Base-by-base conservation (phyloP, 2,329 filamentous ascomycete genomes). In the Cladosporium sp. region DNA sequence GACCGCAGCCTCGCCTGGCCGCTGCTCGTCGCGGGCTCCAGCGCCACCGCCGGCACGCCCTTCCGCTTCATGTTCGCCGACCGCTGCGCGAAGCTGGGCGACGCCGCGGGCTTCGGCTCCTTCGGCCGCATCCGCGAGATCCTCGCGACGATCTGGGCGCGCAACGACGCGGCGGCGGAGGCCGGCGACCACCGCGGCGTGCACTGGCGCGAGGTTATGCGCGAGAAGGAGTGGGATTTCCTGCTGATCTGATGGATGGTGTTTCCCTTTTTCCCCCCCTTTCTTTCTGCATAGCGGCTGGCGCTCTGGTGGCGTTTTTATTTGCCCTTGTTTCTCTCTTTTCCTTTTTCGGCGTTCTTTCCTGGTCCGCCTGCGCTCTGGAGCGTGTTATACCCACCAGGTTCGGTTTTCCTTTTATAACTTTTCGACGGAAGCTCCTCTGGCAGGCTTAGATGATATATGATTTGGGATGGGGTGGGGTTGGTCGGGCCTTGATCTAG, bases 151-250 rank as follows among this genome's bases (percentile, higher is more conserved):
- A 82, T 92, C 31, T 98, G 93, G 93, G 69, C 72, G 38, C 75
- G 82, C 59, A 85, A 88, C 66, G 87, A 91, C 68, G 84, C 83
- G 61, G 78, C 71, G 61, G 68, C 71, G 43, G 66, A 68, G 61
- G 67, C 72, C 73, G 71, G 72, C 61, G 70, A 70, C 59, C 70
- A 66, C 61, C 84, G 82, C 67, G 85, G 86, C 74, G 82, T 95
- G 72, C 90, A 91, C 83, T 97, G 92, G 92, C 81, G 92, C 74
- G 88, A 95, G 73, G 82, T 92, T 68, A 95, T 96, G 90, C 83
- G 82, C 73, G 82, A 85, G 74, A 93, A 92, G 75, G 83, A 83
- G 62, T 95, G 89, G 91, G 89, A 95, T 69, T 93, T 89, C 74
- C 78, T 96, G 70, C 81, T 96, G 70, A 91, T 96, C 73, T 95